Evolutionary conservation across 805 yeast genomes (phyloP), one percentile per base, ranked within the genome.

Genomic region (Wickerhamiella qilinensis): DNA sequence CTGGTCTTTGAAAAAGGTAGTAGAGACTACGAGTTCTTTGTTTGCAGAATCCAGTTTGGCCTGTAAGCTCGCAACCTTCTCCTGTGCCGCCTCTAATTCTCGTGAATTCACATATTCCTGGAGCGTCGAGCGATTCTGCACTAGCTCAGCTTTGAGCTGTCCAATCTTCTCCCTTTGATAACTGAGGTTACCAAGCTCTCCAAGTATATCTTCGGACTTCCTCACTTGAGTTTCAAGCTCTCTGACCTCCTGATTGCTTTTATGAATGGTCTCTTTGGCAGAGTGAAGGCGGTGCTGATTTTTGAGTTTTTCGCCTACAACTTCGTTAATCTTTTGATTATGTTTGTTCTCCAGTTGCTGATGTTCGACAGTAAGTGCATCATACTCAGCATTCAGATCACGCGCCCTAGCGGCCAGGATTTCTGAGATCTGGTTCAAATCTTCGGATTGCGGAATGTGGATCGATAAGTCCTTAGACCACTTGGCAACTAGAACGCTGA

Each of bases 311-410:
- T 48, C 40, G 4, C 52, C 51, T 15, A 52, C 43, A 1, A 53
- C 35, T 3, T 44, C 48, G 16, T 53, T 49, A 1, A 62, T 42
- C 7, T 33, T 24, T 4, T 36, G 15, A 21, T 51, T 22, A 7
- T 55, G 42, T 7, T 42, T 43, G 12, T 56, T 47, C 45, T 64
- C 64, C 25, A 54, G 57, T 1, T 47, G 48, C 40, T 63, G 49
- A 30, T 49, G 46, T 1, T 30, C 24, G 12, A 38, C 32, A 16
- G 49, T 45, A 3, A 36, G 20, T 3, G 31, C 29, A 11, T 47
- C 52, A 20, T 44, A 25, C 20, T 43, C 40, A 11, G 27, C 33
- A 14, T 28, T 30, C 3, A 45, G 32, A 4, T 21, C 28, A 1
- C 4, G 12, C 1, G 39, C 37, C 6, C 20, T 12, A 3, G 18